Base-by-base conservation (phyloP, 2,329 filamentous ascomycete species). In the Curvularia hawaiiensis region DNA sequence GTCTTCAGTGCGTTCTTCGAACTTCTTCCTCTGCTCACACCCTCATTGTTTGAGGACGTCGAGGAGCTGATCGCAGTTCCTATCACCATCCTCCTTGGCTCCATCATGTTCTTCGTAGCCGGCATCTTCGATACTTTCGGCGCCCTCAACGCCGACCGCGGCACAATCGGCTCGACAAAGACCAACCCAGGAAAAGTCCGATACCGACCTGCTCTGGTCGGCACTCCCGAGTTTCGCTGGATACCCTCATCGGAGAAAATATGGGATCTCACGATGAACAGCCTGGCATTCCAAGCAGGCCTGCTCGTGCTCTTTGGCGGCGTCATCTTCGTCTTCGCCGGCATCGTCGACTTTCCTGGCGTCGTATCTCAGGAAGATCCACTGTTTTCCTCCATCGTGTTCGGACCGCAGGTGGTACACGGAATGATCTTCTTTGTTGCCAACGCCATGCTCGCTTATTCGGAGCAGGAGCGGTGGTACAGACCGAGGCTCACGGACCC, bases 251-350 rank as follows among this genome's bases (percentile, higher is more conserved):
- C 54, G 43, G 12, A 22, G 7, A 70, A 70, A 43, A 48, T 69
- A 3, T 55, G 52, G 28, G 63, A 69, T 4, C 52, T 73, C 4
- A 56, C 59, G 0, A 52, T 51, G 6, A 66, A 57, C 9, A 69
- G 64, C 30, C 46, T 67, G 10, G 65, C 69, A 0, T 73, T 73
- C 14, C 70, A 72, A 52, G 69, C 70, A 6, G 68, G 71, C 3
- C 61, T 75, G 3, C 63, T 71, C 3, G 66, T 70, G 10, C 56
- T 73, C 7, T 65, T 74, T 28, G 66, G 71, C 9, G 69, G 70
- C 18, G 53, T 74, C 3, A 64, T 72, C 40, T 70, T 74, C 52
- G 70, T 71, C 64, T 63, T 72, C 40, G 67, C 67, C 2, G 70
- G 67, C 3, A 62, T 73, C n/a, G 64, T 67, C 16, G 68, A 67